Base-by-base conservation (phyloP, 2,329 filamentous ascomycete genomes). In the Xylariomycetidae sp. region DNA sequence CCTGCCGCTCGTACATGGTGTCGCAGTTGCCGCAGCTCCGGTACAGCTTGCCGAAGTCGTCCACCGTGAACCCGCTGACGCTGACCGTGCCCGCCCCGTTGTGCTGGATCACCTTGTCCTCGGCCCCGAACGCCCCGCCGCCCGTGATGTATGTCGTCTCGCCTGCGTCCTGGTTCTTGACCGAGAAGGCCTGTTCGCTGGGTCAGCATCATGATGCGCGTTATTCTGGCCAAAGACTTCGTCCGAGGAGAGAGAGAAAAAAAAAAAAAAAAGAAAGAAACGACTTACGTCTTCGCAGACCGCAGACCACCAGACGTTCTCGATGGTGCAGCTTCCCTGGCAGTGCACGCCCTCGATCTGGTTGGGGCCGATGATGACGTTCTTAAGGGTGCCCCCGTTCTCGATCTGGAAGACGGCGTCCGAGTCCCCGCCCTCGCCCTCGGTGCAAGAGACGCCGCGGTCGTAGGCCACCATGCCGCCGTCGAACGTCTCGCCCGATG, bases 1-100 rank as follows among this genome's bases (percentile, higher is more conserved):
- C 48, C 31, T 49, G 44, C 30, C 56, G 57, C 29, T 50, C 49
- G 37, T 45, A 49, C 44, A 45, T 46, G 38, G 46, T 50, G 41
- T 48, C 49, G 50, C 63, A 68, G 54, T 63, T 62, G 15, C 67
- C 67, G 50, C 67, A 71, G 27, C 59, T 57, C 39, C 67, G 64
- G 56, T 68, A 70, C 27, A 70, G 46, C 50, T 63, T 64, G 38
- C 61, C 61, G 26, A 60, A 56, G 48, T 64, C 53, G 30, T 57
- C 49, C 19, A 59, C 56, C 15, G 57, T 61, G 46, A 61, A 66
- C 40, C 42, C 45, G 35, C 31, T 43, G 19, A 41, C 36, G 18
- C 40, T 37, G n/a, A 43, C 31, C 16, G 37, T 43, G 14, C 40
- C 37, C 22, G 37, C 39, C 20, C 40, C 40, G 27, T 43, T 43